phyloP scores from a whole-genome alignment of 352 stramenopile species.

The Globisporangium perplexum region DNA sequence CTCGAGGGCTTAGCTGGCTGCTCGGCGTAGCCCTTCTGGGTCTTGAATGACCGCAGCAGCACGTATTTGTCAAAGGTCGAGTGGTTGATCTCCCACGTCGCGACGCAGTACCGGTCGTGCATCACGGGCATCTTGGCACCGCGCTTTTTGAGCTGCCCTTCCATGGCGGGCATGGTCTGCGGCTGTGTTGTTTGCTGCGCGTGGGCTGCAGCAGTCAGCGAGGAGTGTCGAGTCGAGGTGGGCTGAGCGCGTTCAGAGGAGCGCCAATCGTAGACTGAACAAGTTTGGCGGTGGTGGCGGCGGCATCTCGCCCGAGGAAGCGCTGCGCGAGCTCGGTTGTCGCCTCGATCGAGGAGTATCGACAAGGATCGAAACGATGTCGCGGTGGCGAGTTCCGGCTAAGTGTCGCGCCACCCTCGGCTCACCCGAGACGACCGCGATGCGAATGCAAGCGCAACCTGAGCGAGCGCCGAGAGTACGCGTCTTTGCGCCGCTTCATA shows the following conservation, averaged over 20 bases:
- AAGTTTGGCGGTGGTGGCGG: too few relatives aligned
- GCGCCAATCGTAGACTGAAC: neutral
- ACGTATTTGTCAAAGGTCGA: slow-evolving; percentile 33
- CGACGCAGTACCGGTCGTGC: slow-evolving; percentile 80
- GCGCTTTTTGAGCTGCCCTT: slow-evolving; percentile 72
- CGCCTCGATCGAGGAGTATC: too few relatives aligned
- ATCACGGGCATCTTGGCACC: slow-evolving; percentile 68
- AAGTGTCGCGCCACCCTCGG: neutral
- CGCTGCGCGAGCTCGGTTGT: too few relatives aligned
- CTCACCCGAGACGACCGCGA: neutral
- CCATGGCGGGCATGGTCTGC: slow-evolving; percentile 21
- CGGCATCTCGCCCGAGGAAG: too few relatives aligned
- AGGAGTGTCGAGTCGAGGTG: too few relatives aligned
- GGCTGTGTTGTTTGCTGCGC: neutral
- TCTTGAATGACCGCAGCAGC: slow-evolving; percentile 74
- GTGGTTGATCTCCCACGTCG: slow-evolving; percentile 47
- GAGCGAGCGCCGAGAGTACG: neutral
- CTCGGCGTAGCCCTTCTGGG: slow-evolving; percentile 28
- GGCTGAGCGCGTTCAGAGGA: too few relatives aligned
- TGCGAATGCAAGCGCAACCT: neutral
- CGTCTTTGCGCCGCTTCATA: neutral
- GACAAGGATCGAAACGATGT: neutral
- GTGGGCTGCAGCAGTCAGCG: slow-evolving; percentile 20
- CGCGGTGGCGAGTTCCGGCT: neutral
- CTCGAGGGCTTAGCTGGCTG: slow-evolving; percentile 43